These are phyloP conservation scores for Collariella sp. DNA, from an alignment of 495 filamentous ascomycete genomes.

Conservation along the genomic window DNA sequence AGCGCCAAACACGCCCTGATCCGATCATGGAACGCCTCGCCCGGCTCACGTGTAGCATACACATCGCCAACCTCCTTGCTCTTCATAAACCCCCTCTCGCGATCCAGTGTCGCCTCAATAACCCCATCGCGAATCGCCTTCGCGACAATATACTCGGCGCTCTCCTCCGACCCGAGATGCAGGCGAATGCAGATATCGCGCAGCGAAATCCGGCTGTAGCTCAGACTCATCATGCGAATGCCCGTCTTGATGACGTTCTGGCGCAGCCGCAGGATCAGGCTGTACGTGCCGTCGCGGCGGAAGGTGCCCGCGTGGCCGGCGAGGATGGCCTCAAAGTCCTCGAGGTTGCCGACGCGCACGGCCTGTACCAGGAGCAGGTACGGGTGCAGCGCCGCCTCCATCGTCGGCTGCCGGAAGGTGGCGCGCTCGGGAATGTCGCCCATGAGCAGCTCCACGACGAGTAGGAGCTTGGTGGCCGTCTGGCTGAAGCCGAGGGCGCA, in stretches of 20 bases:
- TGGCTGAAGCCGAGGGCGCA: conserved; percentile 91
- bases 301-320: conserved; percentile 72
- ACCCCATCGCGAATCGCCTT: conserved; percentile 98
- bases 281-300: conserved; percentile 90
- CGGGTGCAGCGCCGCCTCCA: conserved; percentile 79
- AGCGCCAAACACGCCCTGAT: conserved; percentile 83
- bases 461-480: conserved; percentile 83
- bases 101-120: conserved; percentile 90
- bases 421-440: conserved; percentile 95
- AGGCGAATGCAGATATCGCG: conserved; percentile 94
- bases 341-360: conserved; percentile 87
- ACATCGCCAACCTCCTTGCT: conserved; percentile 92
- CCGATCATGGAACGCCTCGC: conserved; percentile 93
- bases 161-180: conserved; percentile 87
- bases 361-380: conserved; percentile 91
- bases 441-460: conserved; percentile 96
- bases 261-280: conserved; percentile 81
- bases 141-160: conserved; percentile 96
- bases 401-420: conserved; percentile 76
- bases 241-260: conserved; percentile 99
- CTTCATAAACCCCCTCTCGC: conserved; percentile 96
- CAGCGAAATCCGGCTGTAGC: conserved; percentile 94
- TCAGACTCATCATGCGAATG: conserved; percentile 97
- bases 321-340: conserved; percentile 80
- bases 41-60: conserved; percentile 90